Conservation (phyloP, 2,329 filamentous ascomycete species). For the Trichophyton verrucosum region DNA sequence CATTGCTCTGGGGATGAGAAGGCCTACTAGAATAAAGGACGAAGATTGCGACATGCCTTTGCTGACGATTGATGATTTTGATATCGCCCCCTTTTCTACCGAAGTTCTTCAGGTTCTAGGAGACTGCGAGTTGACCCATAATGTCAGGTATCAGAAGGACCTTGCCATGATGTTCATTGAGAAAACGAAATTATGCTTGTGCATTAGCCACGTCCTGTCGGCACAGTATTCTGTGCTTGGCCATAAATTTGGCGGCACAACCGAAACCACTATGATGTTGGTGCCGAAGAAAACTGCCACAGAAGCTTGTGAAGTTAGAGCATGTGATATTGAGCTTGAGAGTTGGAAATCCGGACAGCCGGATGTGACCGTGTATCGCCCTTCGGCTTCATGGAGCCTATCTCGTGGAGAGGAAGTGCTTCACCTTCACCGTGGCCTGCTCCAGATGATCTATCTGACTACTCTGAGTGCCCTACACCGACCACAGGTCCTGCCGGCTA, state of each 20-base stretch:
- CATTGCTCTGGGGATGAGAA: slow-evolving; percentile 84
- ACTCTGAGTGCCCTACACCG: slow-evolving; percentile 83
- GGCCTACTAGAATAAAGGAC: slow-evolving; percentile 82
- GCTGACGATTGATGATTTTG: slow-evolving; percentile 74
- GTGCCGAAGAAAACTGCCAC: slow-evolving; percentile 77
- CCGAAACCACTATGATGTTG: slow-evolving; percentile 75
- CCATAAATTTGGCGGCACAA: slow-evolving; percentile 57
- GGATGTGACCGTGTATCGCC: slow-evolving; percentile 54
- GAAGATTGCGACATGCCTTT: slow-evolving; percentile 91
- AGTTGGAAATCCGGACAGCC: slow-evolving; percentile 66
- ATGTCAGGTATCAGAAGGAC: slow-evolving; percentile 60
- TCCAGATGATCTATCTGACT: slow-evolving; percentile 90
- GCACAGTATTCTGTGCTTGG: slow-evolving; percentile 88
- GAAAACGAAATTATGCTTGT: slow-evolving; percentile 78
- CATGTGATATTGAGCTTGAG: slow-evolving; percentile 66
- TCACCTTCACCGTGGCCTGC: slow-evolving; percentile 64
- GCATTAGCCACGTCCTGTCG: slow-evolving; percentile 77
- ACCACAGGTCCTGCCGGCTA: slow-evolving; percentile 74
- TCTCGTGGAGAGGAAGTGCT: slow-evolving; percentile 36
- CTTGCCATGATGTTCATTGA: slow-evolving; percentile 81
- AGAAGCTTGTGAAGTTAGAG: slow-evolving; percentile 66
- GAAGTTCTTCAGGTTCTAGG: slow-evolving; percentile 55
- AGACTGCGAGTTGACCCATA: slow-evolving; percentile 58
- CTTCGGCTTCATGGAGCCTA: slow-evolving; percentile 50
- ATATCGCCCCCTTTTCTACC: slow-evolving; percentile 56